Conservation (phyloP, 768 basidiomycete genomes). For the Hydnomerulius pinastri region DNA sequence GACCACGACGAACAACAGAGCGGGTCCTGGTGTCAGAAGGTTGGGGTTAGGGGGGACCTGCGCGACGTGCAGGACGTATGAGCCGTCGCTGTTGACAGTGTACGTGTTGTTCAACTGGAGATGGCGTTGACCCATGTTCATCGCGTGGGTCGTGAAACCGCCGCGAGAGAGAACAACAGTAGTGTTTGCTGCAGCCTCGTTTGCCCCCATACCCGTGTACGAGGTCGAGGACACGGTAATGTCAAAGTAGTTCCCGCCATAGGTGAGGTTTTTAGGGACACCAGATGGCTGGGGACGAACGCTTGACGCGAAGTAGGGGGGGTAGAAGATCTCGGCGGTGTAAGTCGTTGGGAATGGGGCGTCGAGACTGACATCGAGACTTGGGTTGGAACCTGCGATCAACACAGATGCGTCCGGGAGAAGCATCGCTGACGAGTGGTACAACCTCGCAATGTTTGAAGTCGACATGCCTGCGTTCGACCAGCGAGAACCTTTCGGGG, state of each 20-base stretch:
- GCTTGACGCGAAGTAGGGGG: slow-evolving; percentile 75
- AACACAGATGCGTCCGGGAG: slow-evolving; percentile 86
- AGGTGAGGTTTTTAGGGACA: slow-evolving; percentile 72
- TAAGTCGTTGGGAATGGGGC: slow-evolving; percentile 76
- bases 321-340: slow-evolving; percentile 87
- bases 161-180: slow-evolving; percentile 79
- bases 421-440: slow-evolving; percentile 91
- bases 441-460: slow-evolving; percentile 75
- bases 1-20: slow-evolving; percentile 78
- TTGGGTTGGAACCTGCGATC: slow-evolving; percentile 92
- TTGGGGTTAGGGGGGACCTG: slow-evolving; percentile 86
- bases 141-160: slow-evolving; percentile 83
- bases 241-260: slow-evolving; percentile 84
- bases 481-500: slow-evolving; percentile 72
- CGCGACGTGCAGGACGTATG: slow-evolving; percentile 75
- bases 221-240: slow-evolving; percentile 65
- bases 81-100: slow-evolving; percentile 75
- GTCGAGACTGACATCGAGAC: slow-evolving; percentile 73
- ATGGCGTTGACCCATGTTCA: slow-evolving; percentile 86
- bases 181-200: slow-evolving; percentile 71
- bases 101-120: slow-evolving; percentile 86
- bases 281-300: slow-evolving; percentile 70
- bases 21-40: slow-evolving; percentile 88
- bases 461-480: slow-evolving; percentile 62
- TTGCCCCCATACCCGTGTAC: slow-evolving; percentile 60